Base-by-base conservation (phyloP, 108 stramenopile genomes). In the Skeletonema menzelii region DNA sequence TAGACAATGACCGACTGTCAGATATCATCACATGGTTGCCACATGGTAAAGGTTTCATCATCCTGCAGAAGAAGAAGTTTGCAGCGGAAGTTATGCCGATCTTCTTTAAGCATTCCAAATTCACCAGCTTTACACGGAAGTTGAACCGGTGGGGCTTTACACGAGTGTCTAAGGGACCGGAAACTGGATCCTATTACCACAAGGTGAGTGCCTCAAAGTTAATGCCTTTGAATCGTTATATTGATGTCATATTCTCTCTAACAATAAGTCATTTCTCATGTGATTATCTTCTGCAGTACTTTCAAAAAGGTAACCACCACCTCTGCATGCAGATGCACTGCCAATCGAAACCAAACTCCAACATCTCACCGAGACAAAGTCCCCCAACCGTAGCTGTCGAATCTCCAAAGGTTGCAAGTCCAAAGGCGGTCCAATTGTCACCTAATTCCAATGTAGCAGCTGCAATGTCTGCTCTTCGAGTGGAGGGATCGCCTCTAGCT, bases 101-200 rank as follows among this genome's bases (percentile, higher is more conserved):
- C 5, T 86, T 75, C 67, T 90, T 90, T 40, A 75, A 71, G 59
- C 75, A 73, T 7, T 35, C 73, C 12, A 86, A 88, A 53, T 88
- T 76, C 31, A 85, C 88, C 0, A 71, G 68, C 55, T 88, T 88
- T 56, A 88, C 85, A 0, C 55, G 88, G 13, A 86, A 86, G 60
- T 44, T 88, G 60, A 88, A 85, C 53, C 47, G 88, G 15, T 88
- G 90, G 90, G 78, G 81, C 15, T 91, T 87, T 53, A 79, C 69
- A 15, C 66, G 90, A 3, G 75, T 88, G 3, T 76, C 86, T 4
- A 73, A 75, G 49, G 91, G 91, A 38, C 83, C 75, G 4, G 86
- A 91, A 63, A 75, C 71, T 56, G 88, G 91, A 11, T 83, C 88
- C 1, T 92, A 92, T 37, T 88, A 84, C 61, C 85, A 88, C 69